Evolutionary conservation across 257 asterid species (phyloP), one percentile per base, ranked within the genome.

Genomic region (Salvia miltiorrhiza): DNA sequence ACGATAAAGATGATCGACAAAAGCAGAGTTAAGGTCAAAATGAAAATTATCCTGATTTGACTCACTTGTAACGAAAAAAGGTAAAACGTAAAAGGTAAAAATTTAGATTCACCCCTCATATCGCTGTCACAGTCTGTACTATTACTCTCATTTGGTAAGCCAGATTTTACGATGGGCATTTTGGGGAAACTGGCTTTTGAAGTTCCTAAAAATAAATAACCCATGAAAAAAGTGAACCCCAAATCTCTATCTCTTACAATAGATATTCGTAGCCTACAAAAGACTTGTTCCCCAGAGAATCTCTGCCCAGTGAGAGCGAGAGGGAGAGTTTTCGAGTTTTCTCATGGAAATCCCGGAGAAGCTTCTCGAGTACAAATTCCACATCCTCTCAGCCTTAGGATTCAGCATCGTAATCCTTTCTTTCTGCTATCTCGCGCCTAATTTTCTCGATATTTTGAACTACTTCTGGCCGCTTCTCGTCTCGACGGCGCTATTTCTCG

Each of bases 381-480:
- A 79, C 11, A 78, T 90, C 74, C 77, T 84, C 24, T 3, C 78
- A 43, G 75, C 33, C 24, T 4, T 64, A 33, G 35, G 71, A 24
- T 62, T 77, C 37, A 9, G 43, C 50, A 30, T 75, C 52, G 39
- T 64, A 9, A 57, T 83, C 50, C 9, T 58, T 59, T 44, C 28
- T 9, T 24, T 69, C 12, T 23, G 79, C 76, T 83, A 76, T 48
- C 70, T 88, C 0, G 91, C 95, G 16, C 93, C 91, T 2, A 76
- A 83, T 5, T 79, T 88, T 26, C 50, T 88, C 69, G 85, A 84
- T 60, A 14, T 88, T 30, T 9, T 90, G 0, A 77, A 68, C 37
- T 90, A 70, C 80, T 90, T 90, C 21, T 86, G 88, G 89, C 97
- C 97, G 30, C 95, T 90, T 0, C 73, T 90, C 44, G 65, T 74